Conservation (phyloP, 2,329 filamentous ascomycete species). For the Ophiostoma novo-ulmi region DNA sequence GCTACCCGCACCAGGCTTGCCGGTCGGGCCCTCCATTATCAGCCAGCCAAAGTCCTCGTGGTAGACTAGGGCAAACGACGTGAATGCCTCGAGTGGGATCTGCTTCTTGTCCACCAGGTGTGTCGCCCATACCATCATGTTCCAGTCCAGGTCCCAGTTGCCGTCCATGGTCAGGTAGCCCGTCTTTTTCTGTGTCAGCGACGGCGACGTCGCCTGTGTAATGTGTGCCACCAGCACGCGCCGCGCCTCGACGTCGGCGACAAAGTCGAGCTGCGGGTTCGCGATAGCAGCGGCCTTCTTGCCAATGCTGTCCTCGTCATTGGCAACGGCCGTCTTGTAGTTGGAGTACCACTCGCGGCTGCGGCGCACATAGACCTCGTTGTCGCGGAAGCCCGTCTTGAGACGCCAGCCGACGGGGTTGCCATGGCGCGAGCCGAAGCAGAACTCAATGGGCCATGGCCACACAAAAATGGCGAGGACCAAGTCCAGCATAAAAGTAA, state of each 20-base stretch:
- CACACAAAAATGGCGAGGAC: constrained; percentile 61
- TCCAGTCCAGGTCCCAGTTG: constrained; percentile 85
- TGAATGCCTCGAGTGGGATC: constrained; percentile 60
- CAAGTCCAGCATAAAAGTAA: constrained; percentile 70
- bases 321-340: constrained; percentile 13
- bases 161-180: constrained; percentile 81
- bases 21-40: constrained; percentile 48
- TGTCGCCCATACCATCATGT: constrained; percentile 70
- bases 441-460: constrained; percentile 70
- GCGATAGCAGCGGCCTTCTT: background rate
- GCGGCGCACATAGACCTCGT: constrained; percentile 75
- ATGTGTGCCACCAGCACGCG: constrained; percentile 59
- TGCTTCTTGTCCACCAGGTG: constrained; percentile 60
- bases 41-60: constrained; percentile 66
- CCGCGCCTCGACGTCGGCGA: constrained; percentile 45
- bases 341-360: constrained; percentile 65
- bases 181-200: constrained; percentile 69
- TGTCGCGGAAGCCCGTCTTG: constrained; percentile 66
- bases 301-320: constrained; percentile 12
- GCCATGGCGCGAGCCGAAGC: constrained; percentile 52
- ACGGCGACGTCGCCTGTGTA: constrained; percentile 61
- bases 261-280: constrained; percentile 46
- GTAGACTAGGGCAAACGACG: constrained; percentile 64
- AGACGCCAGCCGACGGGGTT: constrained; percentile 70
- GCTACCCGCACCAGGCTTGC: background rate